Base-by-base conservation (phyloP, 164 flowering plant species). In the Vitis amurensis region DNA sequence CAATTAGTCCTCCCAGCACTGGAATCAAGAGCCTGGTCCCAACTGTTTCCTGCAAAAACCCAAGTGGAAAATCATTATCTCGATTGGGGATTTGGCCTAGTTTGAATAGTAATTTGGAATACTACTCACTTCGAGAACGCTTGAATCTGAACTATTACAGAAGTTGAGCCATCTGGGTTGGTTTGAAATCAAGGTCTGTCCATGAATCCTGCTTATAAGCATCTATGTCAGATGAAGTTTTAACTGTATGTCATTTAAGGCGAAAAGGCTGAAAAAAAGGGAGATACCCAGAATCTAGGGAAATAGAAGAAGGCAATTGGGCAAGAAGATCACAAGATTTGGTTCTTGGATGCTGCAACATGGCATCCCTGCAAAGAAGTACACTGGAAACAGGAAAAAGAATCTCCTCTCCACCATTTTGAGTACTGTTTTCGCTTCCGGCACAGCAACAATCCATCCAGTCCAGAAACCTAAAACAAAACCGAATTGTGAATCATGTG, bases 371-470 rank as follows among this genome's bases (percentile, higher is more conserved):
- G 78, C 94, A 94, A 70, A 80, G 73, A 74, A 69, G 49, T 13
- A 64, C 63, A 11, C 76, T 67, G 47, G 87, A 79, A 58, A 77
- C 83, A 44, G 86, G 82, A 77, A 87, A 84, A 14, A 74, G 63
- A 56, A 74, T 73, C 74, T 81, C 89, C 50, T 85, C 88, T 52
- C 64, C 86, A 19, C 74, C 77, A 64, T 64, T 73, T 13, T 72
- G 50, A n/a, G 11, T 29, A 13, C 14, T 68, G 5, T 55, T 68
- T 9, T 87, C 87, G 73, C 78, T 61, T 71, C 97, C 97, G 70
- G 78, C 85, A 77, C 97, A 94, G 69, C 91, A 89, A 64, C 97
- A 92, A 57, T 84, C 86, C 79, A 81, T 62, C 88, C 84, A 88
- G 79, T 89, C 92, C 60, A 94, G 64, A 63, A 74, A 84, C 79